phyloP scores from a whole-genome alignment of 2,329 filamentous ascomycete genomes.

The Capronia americana region DNA sequence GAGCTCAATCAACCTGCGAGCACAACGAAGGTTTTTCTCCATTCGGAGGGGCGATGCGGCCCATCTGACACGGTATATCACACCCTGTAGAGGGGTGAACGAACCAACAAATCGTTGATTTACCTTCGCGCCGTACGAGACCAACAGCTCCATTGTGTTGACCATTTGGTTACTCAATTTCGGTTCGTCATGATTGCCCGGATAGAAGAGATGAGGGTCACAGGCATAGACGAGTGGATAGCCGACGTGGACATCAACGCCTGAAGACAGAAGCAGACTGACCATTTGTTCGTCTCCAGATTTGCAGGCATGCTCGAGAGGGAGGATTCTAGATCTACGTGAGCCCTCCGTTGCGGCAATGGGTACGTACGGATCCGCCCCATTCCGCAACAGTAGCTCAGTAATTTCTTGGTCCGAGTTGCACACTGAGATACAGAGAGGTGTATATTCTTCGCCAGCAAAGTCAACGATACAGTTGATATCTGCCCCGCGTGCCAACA shows the following conservation, averaged over 20 bases:
- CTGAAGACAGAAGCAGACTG: conserved; percentile 6
- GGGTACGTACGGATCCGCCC: not conserved
- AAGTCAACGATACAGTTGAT: not conserved
- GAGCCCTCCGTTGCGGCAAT: not conserved
- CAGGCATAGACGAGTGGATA: not conserved
- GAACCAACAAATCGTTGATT: not conserved
- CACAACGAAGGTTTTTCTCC: not conserved
- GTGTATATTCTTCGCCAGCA: not conserved
- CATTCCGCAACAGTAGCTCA: not conserved
- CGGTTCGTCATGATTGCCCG: not conserved
- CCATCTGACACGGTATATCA: not conserved
- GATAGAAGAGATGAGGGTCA: not conserved
- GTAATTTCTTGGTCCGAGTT: conserved; percentile 7
- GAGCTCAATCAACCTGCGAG: conserved; percentile 14
- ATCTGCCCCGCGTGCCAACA: not conserved
- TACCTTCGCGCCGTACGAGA: not conserved
- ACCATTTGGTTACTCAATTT: not conserved
- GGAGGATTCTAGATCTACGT: not conserved
- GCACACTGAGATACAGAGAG: not conserved
- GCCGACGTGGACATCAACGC: conserved; percentile 2
- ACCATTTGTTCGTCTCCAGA: not conserved
- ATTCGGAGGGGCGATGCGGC: no score
- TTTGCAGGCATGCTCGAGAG: conserved; percentile 3
- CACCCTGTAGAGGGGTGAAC: not conserved
- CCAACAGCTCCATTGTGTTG: not conserved